Percentiles rank a stretch among this genome's conserved stretches.
These are phyloP conservation scores for Salisapilia sapeloensis DNA, from an alignment of 352 stramenopile genomes.

Conservation along the genomic window DNA sequence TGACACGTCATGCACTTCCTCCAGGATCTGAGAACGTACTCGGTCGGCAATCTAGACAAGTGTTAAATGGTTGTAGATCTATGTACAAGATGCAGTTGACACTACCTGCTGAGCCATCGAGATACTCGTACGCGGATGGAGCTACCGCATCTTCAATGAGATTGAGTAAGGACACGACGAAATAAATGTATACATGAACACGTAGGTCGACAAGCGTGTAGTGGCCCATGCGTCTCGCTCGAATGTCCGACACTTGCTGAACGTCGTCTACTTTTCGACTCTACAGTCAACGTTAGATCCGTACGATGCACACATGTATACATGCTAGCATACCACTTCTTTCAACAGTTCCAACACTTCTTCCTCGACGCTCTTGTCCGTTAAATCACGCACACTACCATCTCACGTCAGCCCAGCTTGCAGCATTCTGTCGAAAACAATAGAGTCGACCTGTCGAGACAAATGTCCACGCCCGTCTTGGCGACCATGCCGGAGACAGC, in stretches of 20 bases:
- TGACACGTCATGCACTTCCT: constrained; percentile 55
- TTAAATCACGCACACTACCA: constrained; percentile 58
- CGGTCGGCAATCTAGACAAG: constrained; percentile 38
- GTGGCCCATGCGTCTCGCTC: constrained; percentile 69
- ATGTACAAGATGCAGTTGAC: no score
- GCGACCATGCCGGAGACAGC: constrained; percentile 80
- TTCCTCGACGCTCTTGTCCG: constrained; percentile 67
- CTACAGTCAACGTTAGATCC: constrained; percentile 7
- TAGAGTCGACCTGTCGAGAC: constrained; percentile 39
- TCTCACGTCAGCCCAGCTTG: no score
- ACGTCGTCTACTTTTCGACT: constrained; percentile 69
- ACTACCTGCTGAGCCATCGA: constrained; percentile 70
- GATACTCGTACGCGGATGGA: constrained; percentile 64
- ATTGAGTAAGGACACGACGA: constrained; percentile 1
- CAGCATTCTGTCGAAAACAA: no score
- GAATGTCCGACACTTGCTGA: constrained; percentile 58
- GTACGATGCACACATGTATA: neutral
- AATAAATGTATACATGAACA: constrained; percentile 40
- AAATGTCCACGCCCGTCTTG: constrained; percentile 73
- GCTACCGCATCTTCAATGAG: constrained; percentile 7
- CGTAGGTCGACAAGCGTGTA: constrained; percentile 78
- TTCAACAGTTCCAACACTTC: constrained; percentile 62
- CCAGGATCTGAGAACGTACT: constrained; percentile 52
- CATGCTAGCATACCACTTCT: constrained; percentile 27
- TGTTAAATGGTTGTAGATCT: no score